Percentiles rank a stretch among this genome's conserved stretches.
These are phyloP conservation scores for Didymella glomerata DNA, from an alignment of 2,329 filamentous ascomycete genomes.

Conservation along the genomic window DNA sequence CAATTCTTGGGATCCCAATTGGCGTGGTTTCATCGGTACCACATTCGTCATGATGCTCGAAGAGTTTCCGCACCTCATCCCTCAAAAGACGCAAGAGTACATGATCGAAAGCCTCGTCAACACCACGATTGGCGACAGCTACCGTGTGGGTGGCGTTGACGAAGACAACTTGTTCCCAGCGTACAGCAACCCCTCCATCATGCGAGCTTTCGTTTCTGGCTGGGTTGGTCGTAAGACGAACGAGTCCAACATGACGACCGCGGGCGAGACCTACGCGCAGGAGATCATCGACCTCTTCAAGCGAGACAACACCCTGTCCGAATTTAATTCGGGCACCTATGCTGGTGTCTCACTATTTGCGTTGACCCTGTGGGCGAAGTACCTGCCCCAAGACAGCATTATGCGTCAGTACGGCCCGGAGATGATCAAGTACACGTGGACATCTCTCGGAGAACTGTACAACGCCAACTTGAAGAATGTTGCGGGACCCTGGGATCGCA, in stretches of 20 bases:
- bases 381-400: conserved; percentile 62
- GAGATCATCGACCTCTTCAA: conserved; percentile 67
- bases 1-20: conserved; percentile 69
- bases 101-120: conserved; percentile 65
- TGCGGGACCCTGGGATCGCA: conserved; percentile 70
- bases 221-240: conserved; percentile 65
- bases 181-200: conserved; percentile 68
- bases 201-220: conserved; percentile 68
- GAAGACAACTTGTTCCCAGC: conserved; percentile 69
- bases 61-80: conserved; percentile 63
- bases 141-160: conserved; percentile 67
- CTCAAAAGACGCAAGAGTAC: conserved; percentile 49
- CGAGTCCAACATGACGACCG: conserved; percentile 66
- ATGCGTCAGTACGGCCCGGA: conserved; percentile 62
- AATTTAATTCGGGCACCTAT: conserved; percentile 71
- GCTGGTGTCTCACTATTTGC: conserved; percentile 68
- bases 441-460: conserved; percentile 62
- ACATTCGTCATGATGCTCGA: conserved; percentile 67
- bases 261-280: conserved; percentile 65
- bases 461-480: conserved; percentile 68
- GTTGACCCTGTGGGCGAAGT: conserved; percentile 67
- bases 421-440: conserved; percentile 65
- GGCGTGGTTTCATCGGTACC: conserved; percentile 69
- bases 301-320: conserved; percentile 64
- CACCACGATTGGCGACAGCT: conserved; percentile 66